Evolutionary conservation across 306 rosid genomes (phyloP), one percentile per base, ranked within the genome.

Genomic region (Prunus davidiana): DNA sequence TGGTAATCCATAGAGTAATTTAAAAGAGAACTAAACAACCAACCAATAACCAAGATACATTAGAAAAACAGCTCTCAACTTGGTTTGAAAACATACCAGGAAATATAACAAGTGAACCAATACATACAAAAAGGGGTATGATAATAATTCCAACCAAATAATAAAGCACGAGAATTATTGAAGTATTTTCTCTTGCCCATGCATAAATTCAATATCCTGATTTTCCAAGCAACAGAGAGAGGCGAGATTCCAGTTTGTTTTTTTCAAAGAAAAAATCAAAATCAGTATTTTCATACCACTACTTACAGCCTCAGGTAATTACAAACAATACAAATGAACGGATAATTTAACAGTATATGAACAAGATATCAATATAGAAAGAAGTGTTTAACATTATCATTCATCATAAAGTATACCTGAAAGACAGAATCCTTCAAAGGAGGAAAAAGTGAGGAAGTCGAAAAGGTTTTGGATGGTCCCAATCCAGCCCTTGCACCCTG

Each of bases 401-500:
- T 30, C 79, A 76, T 66, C 52, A 8, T 15, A 56, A 55, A 74
- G 54, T 73, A 80, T 89, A 96, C 99, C 98, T 88, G 90, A 82
- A 88, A 91, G 75, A 89, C 68, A 56, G 89, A 82, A 65, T 81
- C 84, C 71, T 93, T 92, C 65, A 84, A 73, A 47, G 78, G 82
- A 55, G 93, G 93, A 78, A 91, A 81, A 76, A 86, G 86, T n/a
- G 93, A 87, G 71, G 69, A 84, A 52, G 67, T 74, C 71, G 72
- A 79, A 10, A 68, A 79, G 34, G 78, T 74, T 61, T 82, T 83
- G 49, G 88, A 84, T 66, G 82, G 83, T 74, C 74, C 84, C 80
- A 77, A 83, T 41, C 79, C 88, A 5, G 83, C 84, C 73, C 89
- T 82, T 15, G 79, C 90, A 80, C 79, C 91, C 99, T 96, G 93